A percentile compares a stretch with the other conserved stretches of the same genome.
These are phyloP conservation scores for Fusarium brevicatenulatum DNA, from an alignment of 2,329 filamentous ascomycete genomes.

Conservation along the genomic window DNA sequence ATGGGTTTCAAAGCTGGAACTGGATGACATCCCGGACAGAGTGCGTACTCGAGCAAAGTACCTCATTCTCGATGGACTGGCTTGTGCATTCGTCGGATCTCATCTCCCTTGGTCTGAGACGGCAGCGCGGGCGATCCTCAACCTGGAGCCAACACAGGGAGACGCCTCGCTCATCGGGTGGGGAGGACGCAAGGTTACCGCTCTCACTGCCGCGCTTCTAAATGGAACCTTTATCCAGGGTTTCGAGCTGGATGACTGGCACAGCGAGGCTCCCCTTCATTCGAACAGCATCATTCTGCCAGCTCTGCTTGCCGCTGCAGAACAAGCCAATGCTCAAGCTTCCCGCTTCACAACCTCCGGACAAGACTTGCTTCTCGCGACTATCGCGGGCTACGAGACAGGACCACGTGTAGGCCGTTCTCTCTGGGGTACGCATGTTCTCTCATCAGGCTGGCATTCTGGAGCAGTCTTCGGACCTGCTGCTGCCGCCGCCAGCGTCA, in stretches of 20 bases:
- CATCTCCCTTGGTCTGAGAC: slow-evolving; percentile 2
- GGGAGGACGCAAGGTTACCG: neutral
- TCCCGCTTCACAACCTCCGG: neutral
- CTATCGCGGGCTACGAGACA: neutral
- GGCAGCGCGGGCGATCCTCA: neutral
- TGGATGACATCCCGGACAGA: neutral
- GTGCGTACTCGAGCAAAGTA: neutral
- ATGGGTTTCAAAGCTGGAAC: neutral
- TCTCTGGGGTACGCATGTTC: slow-evolving; percentile 5
- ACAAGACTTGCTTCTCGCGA: neutral
- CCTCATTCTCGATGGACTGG: neutral
- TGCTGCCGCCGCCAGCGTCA: neutral
- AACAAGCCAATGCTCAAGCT: neutral
- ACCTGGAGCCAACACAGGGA: neutral
- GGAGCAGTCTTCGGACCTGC: slow-evolving; percentile 4
- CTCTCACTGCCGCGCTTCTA: neutral
- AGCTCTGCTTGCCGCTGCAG: neutral
- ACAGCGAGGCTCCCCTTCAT: slow-evolving; percentile 4
- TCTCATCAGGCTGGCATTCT: slow-evolving; percentile 10
- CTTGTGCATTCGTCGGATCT: slow-evolving; percentile 2
- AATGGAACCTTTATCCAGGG: slow-evolving; percentile 10
- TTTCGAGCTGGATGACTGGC: slow-evolving; percentile 10
- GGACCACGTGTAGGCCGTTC: neutral
- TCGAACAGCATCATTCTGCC: slow-evolving; percentile 2
- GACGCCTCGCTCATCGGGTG: neutral